These are phyloP conservation scores for Phytophthora vignae DNA, from an alignment of 352 stramenopile genomes.

Conservation along the genomic window DNA sequence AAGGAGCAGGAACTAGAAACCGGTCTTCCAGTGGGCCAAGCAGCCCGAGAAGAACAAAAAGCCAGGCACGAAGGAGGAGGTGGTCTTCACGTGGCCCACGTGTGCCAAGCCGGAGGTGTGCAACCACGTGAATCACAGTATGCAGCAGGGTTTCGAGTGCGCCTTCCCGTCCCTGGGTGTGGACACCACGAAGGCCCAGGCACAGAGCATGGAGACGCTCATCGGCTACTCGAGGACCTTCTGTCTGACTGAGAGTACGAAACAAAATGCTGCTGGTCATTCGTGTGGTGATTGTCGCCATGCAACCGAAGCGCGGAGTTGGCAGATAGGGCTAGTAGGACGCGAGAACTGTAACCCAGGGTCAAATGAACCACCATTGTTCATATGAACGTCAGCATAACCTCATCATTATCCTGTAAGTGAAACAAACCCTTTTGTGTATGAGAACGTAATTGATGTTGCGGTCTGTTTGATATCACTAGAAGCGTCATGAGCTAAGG, in stretches of 20 bases:
- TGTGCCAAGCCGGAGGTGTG: too few relatives aligned
- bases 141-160: slow-evolving; percentile 77
- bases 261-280: slow-evolving; percentile 20
- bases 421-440: neutral
- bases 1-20: neutral
- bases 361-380: slow-evolving; percentile 17
- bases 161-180: slow-evolving; percentile 79
- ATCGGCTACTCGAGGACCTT: slow-evolving; percentile 16
- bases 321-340: slow-evolving; percentile 2
- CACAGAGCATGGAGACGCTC: slow-evolving; percentile 76
- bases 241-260: slow-evolving; percentile 10
- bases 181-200: slow-evolving; percentile 54
- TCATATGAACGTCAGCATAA: slow-evolving; percentile 11
- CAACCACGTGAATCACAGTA: slow-evolving; percentile 59
- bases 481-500: neutral
- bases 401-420: neutral
- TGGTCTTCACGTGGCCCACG: slow-evolving; percentile 73
- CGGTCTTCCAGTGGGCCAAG: slow-evolving; percentile 79
- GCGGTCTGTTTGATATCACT: neutral
- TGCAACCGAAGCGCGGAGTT: slow-evolving; percentile 7
- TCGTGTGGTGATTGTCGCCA: slow-evolving; percentile 5
- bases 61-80: slow-evolving; percentile 53
- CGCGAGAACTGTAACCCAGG: slow-evolving; percentile 23
- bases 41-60: slow-evolving; percentile 90
- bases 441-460: neutral